Percentiles rank a stretch among this genome's conserved stretches.
These are phyloP conservation scores for Ustilago sp. DNA, from an alignment of 1,284 basidiomycete genomes.

Conservation along the genomic window DNA sequence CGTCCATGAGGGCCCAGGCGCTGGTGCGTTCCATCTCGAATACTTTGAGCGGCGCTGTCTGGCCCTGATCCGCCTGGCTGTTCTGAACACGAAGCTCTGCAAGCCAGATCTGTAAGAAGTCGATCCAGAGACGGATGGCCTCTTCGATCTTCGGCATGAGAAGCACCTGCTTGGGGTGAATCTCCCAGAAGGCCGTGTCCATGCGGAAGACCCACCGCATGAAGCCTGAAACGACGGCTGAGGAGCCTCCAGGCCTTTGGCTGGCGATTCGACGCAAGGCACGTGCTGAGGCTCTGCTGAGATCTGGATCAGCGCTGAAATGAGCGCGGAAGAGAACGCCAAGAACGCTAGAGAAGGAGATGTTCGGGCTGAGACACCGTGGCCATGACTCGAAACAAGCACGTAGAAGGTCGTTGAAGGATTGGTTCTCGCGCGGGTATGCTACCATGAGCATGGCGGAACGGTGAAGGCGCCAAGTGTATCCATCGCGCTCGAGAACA, in stretches of 20 bases:
- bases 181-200: constrained; percentile 77
- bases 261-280: constrained; percentile 82
- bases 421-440: constrained; percentile 75
- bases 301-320: constrained; percentile 80
- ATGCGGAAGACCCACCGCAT: constrained; percentile 83
- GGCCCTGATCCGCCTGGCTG: constrained; percentile 46
- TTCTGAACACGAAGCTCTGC: constrained; percentile 69
- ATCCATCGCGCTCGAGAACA: constrained; percentile 68
- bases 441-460: constrained; percentile 76
- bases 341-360: constrained; percentile 76
- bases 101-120: constrained; percentile 79
- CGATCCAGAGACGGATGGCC: constrained; percentile 80
- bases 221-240: constrained; percentile 77
- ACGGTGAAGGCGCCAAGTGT: constrained; percentile 74
- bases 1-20: constrained; percentile 69
- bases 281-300: constrained; percentile 78
- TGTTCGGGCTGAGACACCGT: constrained; percentile 75
- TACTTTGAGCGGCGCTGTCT: constrained; percentile 30
- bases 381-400: constrained; percentile 88
- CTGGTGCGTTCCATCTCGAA: constrained; percentile 62
- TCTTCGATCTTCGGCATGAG: constrained; percentile 76
- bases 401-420: constrained; percentile 81
- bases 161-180: constrained; percentile 75
- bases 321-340: constrained; percentile 85
- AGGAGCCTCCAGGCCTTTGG: constrained; percentile 72